These are phyloP conservation scores for Chloris gayana DNA, from an alignment of 176 grass and related monocot species.

Conservation along the genomic window DNA sequence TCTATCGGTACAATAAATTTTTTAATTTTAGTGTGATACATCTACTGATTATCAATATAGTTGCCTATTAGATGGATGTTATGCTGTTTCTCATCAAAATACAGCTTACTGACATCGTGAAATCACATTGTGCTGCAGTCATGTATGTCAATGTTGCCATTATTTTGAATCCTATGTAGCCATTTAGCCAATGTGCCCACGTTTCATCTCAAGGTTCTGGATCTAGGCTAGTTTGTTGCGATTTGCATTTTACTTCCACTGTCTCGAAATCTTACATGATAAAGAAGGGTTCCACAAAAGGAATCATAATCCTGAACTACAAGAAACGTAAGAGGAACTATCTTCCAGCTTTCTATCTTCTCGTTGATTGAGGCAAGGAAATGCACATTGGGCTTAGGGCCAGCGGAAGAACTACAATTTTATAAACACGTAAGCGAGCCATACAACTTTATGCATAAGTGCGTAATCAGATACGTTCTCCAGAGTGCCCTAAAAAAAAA, in stretches of 20 bases:
- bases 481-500: no score
- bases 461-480: no score
- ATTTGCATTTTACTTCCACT: neutral
- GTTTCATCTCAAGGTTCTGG: neutral
- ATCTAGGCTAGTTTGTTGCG: neutral
- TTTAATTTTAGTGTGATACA: neutral
- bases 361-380: no score
- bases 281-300: neutral
- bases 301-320: neutral
- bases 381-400: no score
- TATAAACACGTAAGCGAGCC: no score
- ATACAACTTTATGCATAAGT: no score
- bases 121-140: neutral
- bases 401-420: no score
- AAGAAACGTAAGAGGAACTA: no score
- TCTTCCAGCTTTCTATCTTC: no score
- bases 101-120: neutral
- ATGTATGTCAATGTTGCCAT: neutral
- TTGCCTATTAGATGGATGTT: neutral
- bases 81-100: neutral
- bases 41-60: slow-evolving; percentile 1
- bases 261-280: neutral
- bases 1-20: neutral
- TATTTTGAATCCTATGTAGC: neutral
- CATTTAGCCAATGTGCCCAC: neutral